A percentile compares a stretch with the other conserved stretches of the same genome.
phyloP scores from a whole-genome alignment of 352 stramenopile species.

The Achlya hypogyna region DNA sequence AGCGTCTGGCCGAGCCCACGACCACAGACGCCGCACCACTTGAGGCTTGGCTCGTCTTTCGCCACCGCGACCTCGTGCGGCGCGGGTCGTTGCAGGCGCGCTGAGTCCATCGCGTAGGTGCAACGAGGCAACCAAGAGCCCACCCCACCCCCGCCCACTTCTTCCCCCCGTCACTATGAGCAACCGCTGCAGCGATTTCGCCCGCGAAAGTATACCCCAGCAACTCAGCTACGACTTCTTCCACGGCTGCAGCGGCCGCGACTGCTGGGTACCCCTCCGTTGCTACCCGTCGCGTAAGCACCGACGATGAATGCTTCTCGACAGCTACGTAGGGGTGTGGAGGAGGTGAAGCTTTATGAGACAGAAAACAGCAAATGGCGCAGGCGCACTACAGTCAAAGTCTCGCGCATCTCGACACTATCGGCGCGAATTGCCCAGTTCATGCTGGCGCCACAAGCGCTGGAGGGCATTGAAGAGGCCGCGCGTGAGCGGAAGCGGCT shows the following conservation, averaged over 20 bases:
- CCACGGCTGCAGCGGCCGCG: neutral
- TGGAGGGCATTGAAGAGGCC: neutral
- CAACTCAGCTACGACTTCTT: neutral
- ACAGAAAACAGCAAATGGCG: conserved; percentile 2
- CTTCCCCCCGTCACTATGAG: neutral
- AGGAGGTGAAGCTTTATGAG: neutral
- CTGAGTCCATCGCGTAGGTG: neutral
- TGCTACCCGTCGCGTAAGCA: neutral
- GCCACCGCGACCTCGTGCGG: neutral
- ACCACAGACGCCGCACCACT: neutral
- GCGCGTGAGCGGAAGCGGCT: neutral
- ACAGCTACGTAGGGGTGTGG: too few relatives aligned
- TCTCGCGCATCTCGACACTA: neutral
- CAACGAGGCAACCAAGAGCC: neutral
- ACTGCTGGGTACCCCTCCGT: neutral
- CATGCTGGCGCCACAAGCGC: conserved; percentile 5
- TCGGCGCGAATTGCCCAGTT: conserved; percentile 12
- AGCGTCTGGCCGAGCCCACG: neutral
- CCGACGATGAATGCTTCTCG: neutral
- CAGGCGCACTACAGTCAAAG: neutral
- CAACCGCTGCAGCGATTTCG: neutral
- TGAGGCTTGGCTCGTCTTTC: conserved; percentile 12
- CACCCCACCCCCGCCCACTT: neutral
- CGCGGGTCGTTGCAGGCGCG: neutral
- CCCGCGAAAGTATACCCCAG: neutral